Conservation (phyloP, 2,329 filamentous ascomycete genomes). For the Sporothrix brasiliensis region DNA sequence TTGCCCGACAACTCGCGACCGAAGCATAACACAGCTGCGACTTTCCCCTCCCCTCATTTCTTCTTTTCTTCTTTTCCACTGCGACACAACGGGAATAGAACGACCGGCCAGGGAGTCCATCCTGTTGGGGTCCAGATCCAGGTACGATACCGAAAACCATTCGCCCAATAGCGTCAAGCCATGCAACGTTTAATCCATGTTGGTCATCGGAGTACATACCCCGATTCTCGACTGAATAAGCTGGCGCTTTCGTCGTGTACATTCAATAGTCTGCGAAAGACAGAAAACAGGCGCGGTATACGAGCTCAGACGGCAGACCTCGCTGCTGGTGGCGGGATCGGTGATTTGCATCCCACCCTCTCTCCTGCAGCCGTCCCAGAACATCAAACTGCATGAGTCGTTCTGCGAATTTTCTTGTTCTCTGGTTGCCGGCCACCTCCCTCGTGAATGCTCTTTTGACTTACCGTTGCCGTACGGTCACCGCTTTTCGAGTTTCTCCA, state of each 20-base stretch:
- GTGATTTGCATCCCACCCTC: slow-evolving; percentile 14
- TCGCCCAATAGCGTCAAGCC: neutral
- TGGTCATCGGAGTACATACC: too few species aligned
- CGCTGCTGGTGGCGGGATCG: slow-evolving; percentile 1
- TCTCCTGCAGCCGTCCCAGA: slow-evolving; percentile 21
- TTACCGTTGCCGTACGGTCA: neutral
- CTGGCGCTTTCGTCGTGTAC: too few species aligned
- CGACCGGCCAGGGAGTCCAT: neutral
- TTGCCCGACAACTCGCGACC: slow-evolving; percentile 7
- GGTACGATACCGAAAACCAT: neutral
- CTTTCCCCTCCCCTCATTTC: neutral
- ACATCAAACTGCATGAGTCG: neutral
- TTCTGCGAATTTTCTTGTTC: neutral
- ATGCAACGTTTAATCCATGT: too few species aligned
- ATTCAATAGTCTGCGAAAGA: too few species aligned
- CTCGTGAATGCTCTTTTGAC: too few species aligned
- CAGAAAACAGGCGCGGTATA: too few species aligned
- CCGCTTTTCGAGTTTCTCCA: neutral
- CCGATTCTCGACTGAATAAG: too few species aligned
- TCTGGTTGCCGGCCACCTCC: neutral
- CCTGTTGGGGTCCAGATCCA: neutral
- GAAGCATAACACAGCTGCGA: slow-evolving; percentile 9
- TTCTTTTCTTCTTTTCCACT: neutral
- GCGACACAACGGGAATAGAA: slow-evolving; percentile 20
- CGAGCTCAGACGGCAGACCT: neutral